phyloP scores from a whole-genome alignment of 2,329 filamentous ascomycete species.

The Botrytis byssoidea region DNA sequence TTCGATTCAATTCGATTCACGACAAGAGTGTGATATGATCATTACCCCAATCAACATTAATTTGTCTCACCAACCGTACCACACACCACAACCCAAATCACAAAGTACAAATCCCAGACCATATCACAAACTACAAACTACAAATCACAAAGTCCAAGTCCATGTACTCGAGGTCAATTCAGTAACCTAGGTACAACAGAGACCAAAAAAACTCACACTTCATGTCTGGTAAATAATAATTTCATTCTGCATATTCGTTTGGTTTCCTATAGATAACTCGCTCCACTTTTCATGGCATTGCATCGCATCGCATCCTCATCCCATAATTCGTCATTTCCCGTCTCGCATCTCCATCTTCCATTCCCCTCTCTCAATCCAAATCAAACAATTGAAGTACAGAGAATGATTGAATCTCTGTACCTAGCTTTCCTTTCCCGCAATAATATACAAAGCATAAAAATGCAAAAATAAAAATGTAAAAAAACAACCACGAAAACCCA shows the following conservation, averaged over 20 bases:
- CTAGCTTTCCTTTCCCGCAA: not conserved
- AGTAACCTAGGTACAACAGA: not conserved
- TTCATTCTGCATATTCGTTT: not conserved
- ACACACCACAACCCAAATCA: too few relatives aligned
- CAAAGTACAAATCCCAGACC: not conserved
- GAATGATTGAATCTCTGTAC: not conserved
- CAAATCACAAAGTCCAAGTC: not conserved
- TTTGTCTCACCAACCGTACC: not conserved
- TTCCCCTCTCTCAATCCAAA: not conserved
- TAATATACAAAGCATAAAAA: conserved; percentile 10
- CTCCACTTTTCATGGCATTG: not conserved
- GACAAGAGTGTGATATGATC: not conserved
- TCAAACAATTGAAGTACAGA: not conserved
- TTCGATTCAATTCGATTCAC: not conserved
- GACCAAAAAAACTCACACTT: not conserved
- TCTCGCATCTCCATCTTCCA: not conserved
- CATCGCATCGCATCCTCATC: not conserved
- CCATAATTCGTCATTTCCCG: not conserved
- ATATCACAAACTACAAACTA: not conserved
- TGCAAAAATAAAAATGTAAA: not conserved
- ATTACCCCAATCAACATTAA: not conserved
- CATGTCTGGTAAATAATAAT: not conserved
- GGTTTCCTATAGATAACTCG: not conserved
- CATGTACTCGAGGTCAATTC: not conserved
- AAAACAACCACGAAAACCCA: not conserved